Evolutionary conservation across 2,329 filamentous ascomycete genomes (phyloP).

Genomic region (Lachnum nothofagi): DNA sequence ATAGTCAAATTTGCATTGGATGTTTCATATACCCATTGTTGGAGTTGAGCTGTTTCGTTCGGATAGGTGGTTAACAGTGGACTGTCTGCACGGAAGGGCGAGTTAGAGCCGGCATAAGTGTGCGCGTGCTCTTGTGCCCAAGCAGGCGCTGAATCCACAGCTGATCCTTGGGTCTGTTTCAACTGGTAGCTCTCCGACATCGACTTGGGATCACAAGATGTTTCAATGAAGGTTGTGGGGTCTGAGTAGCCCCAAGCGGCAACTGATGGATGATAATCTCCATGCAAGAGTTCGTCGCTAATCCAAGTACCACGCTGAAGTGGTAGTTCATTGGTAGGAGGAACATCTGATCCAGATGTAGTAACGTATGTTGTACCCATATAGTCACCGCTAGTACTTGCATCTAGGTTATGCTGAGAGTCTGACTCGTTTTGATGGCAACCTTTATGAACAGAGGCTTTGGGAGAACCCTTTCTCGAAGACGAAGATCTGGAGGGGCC

Average conservation of each 20-base stretch:
- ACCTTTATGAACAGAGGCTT: too few species aligned
- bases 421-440: too few species aligned
- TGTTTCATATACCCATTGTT: background rate
- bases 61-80: background rate
- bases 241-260: too few species aligned
- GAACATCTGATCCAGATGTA: background rate
- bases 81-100: background rate
- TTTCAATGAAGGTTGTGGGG: too few species aligned
- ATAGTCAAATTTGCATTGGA: background rate
- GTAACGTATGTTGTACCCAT: background rate
- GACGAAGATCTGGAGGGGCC: too few species aligned
- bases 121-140: background rate
- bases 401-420: background rate
- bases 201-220: background rate
- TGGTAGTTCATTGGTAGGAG: background rate
- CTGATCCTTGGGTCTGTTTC: background rate
- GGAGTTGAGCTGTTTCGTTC: background rate
- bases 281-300: background rate
- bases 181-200: background rate
- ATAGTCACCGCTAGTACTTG: background rate
- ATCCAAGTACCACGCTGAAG: background rate
- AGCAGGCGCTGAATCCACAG: background rate
- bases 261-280: too few species aligned
- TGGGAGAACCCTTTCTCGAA: too few species aligned
- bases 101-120: background rate